Evolutionary conservation across 192 early-diverging fungal genomes (phyloP), one percentile per base, ranked within the genome.

Genomic region (Rhizophagus sp.): DNA sequence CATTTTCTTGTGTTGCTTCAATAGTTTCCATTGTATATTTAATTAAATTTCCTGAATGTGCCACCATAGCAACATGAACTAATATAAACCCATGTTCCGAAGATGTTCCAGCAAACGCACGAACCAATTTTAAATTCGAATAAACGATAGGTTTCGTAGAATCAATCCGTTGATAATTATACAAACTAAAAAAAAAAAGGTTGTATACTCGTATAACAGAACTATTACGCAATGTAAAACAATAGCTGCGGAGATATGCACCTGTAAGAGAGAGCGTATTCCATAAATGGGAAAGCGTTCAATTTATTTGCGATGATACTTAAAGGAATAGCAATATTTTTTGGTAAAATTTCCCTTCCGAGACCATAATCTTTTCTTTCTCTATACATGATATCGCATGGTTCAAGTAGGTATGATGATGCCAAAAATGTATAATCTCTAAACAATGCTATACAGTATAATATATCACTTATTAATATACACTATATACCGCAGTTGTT

Each of bases 11-110:
- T 1, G 81, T 89, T n/a, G 90, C 86, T 0, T 88, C 82, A 68
- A 97, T 81, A 1, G 91, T 89, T 49, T 81, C 85, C 70, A 89
- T 80, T 7, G 94, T 87, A 68, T 89, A 84, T 33, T 86, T 85
- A 76, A 96, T 90, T 33, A 95, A 86, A 13, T 85, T 76, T 11
- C 90, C 93, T 3, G 93, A 92, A 78, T 95, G 85, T 25, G 89
- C 82, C 2, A 95, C 96, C 88, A 96, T 96, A 27, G 95, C 92
- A n/a, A 97, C 95, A 79, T 97, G 96, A 24, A 91, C 92, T 27
- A 93, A 83, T 36, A 97, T 94, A 83, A 96, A 97, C 24, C 94
- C 95, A 57, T 90, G 84, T 85, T 96, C 96, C 67, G 90, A 90
- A 44, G 83, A 79, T 76, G 90, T 90, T 19, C 94, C 95, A 22